Evolutionary conservation across 2,329 filamentous ascomycete species (phyloP).

Genomic region (Neoscytalidium dimidiatum): DNA sequence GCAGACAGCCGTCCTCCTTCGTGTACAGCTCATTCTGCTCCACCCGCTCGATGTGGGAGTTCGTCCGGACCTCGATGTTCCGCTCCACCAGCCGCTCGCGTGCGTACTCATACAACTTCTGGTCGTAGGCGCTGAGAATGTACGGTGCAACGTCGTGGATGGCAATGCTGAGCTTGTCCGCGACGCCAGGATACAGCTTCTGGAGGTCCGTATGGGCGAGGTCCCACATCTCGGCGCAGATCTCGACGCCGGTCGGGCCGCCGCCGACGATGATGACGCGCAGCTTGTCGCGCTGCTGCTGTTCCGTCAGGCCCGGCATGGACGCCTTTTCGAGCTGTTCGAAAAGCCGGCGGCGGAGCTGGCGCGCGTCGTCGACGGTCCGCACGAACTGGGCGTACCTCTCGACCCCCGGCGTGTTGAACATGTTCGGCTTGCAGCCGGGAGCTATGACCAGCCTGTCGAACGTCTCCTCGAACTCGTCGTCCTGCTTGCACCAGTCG

Average conservation of each 20-base stretch:
- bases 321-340: conserved; percentile 42
- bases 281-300: conserved; percentile 35
- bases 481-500: conserved; percentile 23
- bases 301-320: conserved; percentile 30
- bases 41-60: conserved; percentile 39
- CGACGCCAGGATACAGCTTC: conserved; percentile 43
- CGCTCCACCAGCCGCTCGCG: conserved; percentile 38
- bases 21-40: conserved; percentile 37
- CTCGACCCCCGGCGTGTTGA: conserved; percentile 42
- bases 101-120: conserved; percentile 45
- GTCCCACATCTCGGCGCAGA: conserved; percentile 48
- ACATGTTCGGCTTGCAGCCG: conserved; percentile 42
- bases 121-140: conserved; percentile 45
- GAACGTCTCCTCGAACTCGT: conserved; percentile 42
- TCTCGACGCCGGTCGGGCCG: conserved; percentile 46
- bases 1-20: conserved; percentile 37
- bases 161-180: conserved; percentile 42
- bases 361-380: conserved; percentile 38
- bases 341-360: conserved; percentile 37
- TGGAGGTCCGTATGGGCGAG: conserved; percentile 42
- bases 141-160: conserved; percentile 48
- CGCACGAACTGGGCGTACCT: conserved; percentile 42
- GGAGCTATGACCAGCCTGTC: conserved; percentile 47
- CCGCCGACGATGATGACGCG: conserved; percentile 45
- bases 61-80: conserved; percentile 42